Conservation (phyloP, 116 monocot species). For the Iris pallida region DNA sequence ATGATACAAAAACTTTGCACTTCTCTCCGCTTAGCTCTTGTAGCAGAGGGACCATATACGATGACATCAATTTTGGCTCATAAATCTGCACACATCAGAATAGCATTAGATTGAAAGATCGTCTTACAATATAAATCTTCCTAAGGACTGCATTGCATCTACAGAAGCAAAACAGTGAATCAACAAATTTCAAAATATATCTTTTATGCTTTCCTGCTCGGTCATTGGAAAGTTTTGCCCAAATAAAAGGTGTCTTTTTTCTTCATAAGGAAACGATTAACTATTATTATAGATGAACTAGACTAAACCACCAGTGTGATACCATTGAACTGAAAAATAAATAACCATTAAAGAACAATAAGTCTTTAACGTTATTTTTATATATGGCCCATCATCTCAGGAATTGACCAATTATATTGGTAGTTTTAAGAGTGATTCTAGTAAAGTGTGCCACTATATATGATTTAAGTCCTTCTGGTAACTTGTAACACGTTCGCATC, state of each 20-base stretch:
- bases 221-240: background rate
- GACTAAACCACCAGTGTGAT: background rate
- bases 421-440: background rate
- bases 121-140: background rate
- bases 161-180: background rate
- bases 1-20: conserved; percentile 83
- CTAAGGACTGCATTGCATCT: background rate
- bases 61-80: conserved; percentile 64
- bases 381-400: background rate
- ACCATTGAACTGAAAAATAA: background rate
- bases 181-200: background rate
- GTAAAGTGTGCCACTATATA: conserved; percentile 49
- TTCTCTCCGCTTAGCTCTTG: conserved; percentile 65
- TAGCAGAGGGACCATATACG: conserved; percentile 70
- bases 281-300: background rate
- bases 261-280: background rate
- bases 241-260: background rate
- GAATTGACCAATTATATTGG: background rate
- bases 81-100: conserved; percentile 51
- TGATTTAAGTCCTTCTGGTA: conserved; percentile 62
- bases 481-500: conserved; percentile 66
- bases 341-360: background rate
- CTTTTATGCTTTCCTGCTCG: background rate
- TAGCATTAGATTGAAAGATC: background rate
- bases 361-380: background rate